Evolutionary conservation across 2,329 filamentous ascomycete species (phyloP).

Genomic region (Hymenoscyphus scutula): DNA sequence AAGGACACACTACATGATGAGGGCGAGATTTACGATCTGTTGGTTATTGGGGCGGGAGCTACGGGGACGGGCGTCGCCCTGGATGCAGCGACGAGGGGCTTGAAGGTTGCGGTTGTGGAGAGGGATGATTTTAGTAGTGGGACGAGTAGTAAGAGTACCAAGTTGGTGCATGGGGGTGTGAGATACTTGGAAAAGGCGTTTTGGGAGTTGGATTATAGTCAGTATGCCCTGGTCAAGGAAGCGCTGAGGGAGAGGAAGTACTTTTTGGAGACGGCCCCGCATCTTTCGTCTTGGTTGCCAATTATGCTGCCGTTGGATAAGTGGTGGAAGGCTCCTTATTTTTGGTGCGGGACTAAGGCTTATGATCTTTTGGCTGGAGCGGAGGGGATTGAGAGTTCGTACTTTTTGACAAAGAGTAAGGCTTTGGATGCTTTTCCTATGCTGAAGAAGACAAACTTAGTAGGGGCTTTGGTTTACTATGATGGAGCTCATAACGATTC

Average conservation of each 20-base stretch:
- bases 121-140: constrained; percentile 72
- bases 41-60: constrained; percentile 69
- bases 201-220: constrained; percentile 72
- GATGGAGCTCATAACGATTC: constrained; percentile 92
- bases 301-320: constrained; percentile 74
- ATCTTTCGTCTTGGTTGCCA: constrained; percentile 70
- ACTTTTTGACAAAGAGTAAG: constrained; percentile 84
- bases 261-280: constrained; percentile 71
- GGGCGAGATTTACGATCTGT: constrained; percentile 60
- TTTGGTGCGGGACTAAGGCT: constrained; percentile 74
- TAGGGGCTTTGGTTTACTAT: constrained; percentile 85
- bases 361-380: constrained; percentile 84
- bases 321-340: constrained; percentile 77
- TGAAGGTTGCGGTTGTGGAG: constrained; percentile 71
- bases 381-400: constrained; percentile 85
- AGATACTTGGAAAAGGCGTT: constrained; percentile 74
- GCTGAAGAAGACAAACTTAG: constrained; percentile 74
- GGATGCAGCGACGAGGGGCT: constrained; percentile 67
- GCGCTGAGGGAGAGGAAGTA: constrained; percentile 72
- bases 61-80: constrained; percentile 70
- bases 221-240: constrained; percentile 69
- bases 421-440: constrained; percentile 85
- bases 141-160: constrained; percentile 73
- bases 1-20: constrained; percentile 35
- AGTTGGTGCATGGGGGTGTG: constrained; percentile 74